Percentiles rank a stretch among this genome's conserved stretches.
Conservation (phyloP, 1,284 basidiomycete genomes). For the Pterulicium gracile region DNA sequence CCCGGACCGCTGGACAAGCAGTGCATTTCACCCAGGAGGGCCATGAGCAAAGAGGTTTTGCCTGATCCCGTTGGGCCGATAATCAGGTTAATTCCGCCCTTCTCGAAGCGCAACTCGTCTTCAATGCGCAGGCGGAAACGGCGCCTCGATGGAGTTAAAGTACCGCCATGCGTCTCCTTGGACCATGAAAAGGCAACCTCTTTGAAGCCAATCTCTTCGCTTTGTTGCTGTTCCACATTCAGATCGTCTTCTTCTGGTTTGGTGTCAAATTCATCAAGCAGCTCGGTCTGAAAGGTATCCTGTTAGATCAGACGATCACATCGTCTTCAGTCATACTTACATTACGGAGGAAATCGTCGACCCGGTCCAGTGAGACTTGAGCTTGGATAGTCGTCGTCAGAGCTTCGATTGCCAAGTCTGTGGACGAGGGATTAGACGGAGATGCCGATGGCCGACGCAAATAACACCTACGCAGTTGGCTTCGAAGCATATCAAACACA, state of each 20-base stretch:
- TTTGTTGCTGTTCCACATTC: conserved; percentile 15
- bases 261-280: conserved; percentile 35
- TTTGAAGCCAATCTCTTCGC: conserved; percentile 27
- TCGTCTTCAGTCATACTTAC: conserved; percentile 11
- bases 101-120: conserved; percentile 41
- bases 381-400: conserved; percentile 16
- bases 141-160: conserved; percentile 21
- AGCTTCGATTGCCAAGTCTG: conserved; percentile 11
- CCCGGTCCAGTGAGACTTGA: conserved; percentile 36
- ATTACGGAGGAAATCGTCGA: conserved; percentile 33
- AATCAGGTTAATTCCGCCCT: conserved; percentile 47
- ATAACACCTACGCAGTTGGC: conserved; percentile 23
- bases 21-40: conserved; percentile 54
- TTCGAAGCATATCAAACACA: conserved; percentile 32
- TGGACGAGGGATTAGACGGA: not conserved
- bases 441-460: not conserved
- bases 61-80: conserved; percentile 44
- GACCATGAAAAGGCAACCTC: conserved; percentile 34
- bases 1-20: conserved; percentile 38
- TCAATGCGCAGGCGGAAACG: conserved; percentile 38
- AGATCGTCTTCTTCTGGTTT: conserved; percentile 19
- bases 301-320: not conserved
- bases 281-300: conserved; percentile 29
- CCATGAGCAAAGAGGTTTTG: conserved; percentile 37
- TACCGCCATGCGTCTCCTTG: conserved; percentile 16